Conservation (phyloP, 2,329 filamentous ascomycete genomes). For the Sclerotinia glacialis region DNA sequence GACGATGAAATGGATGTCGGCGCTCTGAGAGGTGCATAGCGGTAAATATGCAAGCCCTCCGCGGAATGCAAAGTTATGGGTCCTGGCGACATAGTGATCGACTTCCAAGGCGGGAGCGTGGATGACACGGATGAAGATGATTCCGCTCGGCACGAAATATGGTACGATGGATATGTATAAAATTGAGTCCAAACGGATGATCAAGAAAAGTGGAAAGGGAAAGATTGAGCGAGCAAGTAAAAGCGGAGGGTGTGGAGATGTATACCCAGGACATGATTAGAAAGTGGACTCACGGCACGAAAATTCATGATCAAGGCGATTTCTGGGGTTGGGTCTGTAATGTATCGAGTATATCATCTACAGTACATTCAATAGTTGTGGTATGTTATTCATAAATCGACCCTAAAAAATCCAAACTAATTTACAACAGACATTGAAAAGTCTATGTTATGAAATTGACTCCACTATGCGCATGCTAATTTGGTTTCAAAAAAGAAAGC, state of each 20-base stretch:
- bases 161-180: not conserved
- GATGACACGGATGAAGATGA: not conserved
- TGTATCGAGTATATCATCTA: not conserved
- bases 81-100: conserved; percentile 1
- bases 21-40: not conserved
- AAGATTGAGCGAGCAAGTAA: conserved; percentile 3
- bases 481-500: not conserved
- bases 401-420: not conserved
- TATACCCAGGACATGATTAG: not conserved
- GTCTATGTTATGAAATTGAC: conserved; percentile 1
- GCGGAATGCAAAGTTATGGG: not conserved
- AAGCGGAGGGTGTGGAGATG: not conserved
- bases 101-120: not conserved
- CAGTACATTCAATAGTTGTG: not conserved
- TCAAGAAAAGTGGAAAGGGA: not conserved
- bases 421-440: not conserved
- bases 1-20: too few species aligned
- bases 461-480: conserved; percentile 1
- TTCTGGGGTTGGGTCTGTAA: not conserved
- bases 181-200: not conserved
- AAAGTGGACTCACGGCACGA: not conserved
- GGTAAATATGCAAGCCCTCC: not conserved
- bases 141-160: not conserved
- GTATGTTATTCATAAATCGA: not conserved
- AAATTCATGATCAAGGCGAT: not conserved